phyloP scores from a whole-genome alignment of 2,329 filamentous ascomycete genomes.

The Onygenales sp. region DNA sequence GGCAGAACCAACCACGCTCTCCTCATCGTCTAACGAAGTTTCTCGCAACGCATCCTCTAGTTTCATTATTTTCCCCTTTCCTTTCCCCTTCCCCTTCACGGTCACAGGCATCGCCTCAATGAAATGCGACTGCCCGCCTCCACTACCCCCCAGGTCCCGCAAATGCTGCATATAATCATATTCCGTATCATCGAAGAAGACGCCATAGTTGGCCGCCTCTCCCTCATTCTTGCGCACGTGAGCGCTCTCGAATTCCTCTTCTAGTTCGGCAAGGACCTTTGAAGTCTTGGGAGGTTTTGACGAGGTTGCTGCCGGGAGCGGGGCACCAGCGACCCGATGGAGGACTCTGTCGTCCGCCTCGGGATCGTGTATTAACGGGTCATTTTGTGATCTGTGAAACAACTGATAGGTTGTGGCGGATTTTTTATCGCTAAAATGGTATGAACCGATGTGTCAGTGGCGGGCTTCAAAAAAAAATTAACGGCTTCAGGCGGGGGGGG shows the following conservation, averaged over 20 bases:
- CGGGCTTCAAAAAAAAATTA: background rate
- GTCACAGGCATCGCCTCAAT: slow-evolving; percentile 50
- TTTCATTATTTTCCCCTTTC: slow-evolving; percentile 63
- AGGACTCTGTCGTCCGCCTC: slow-evolving; percentile 84
- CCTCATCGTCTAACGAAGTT: slow-evolving; percentile 38
- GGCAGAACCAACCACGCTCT: slow-evolving; percentile 15
- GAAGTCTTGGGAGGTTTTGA: slow-evolving; percentile 38
- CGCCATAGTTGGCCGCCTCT: slow-evolving; percentile 85
- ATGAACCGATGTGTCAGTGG: slow-evolving; percentile 2
- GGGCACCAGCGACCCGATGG: slow-evolving; percentile 49
- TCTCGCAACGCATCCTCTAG: slow-evolving; percentile 74
- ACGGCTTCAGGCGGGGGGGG: too few species aligned
- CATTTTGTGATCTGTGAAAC: slow-evolving; percentile 72
- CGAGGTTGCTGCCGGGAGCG: slow-evolving; percentile 13
- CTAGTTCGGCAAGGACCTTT: slow-evolving; percentile 67
- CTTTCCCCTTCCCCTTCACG: slow-evolving; percentile 51
- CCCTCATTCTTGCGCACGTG: slow-evolving; percentile 80
- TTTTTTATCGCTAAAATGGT: slow-evolving; percentile 12
- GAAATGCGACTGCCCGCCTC: slow-evolving; percentile 63
- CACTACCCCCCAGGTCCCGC: slow-evolving; percentile 66
- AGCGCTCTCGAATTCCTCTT: slow-evolving; percentile 58
- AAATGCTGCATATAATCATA: slow-evolving; percentile 99
- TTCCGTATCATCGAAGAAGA: slow-evolving; percentile 88
- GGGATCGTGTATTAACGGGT: slow-evolving; percentile 90
- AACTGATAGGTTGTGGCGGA: slow-evolving; percentile 14